Evolutionary conservation across 371 early-diverging fungal species (phyloP).

Genomic region (Haplosporangium sp.): DNA sequence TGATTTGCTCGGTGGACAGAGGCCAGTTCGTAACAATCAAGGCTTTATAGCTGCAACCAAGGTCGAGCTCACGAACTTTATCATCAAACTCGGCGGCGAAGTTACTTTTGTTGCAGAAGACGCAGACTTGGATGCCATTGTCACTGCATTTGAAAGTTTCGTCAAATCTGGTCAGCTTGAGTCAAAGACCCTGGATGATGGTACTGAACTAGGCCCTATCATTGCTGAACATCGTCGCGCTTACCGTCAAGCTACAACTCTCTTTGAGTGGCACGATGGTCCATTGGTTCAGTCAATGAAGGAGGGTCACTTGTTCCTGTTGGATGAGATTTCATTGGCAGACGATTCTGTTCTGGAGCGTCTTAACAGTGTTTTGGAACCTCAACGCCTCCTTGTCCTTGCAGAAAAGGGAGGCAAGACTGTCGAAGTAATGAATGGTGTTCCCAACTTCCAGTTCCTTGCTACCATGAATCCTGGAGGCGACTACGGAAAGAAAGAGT

Average conservation of each 20-base stretch:
- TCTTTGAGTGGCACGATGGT: conserved; percentile 98
- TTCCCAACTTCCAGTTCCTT: conserved; percentile 89
- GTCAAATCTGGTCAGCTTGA: conserved; percentile 40
- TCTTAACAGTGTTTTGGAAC: conserved; percentile 98
- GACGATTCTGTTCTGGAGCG: conserved; percentile 99
- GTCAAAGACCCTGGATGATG: conserved; percentile 43
- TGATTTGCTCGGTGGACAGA: conserved; percentile 98
- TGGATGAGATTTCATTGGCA: conserved; percentile 99
- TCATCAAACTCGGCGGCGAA: conserved; percentile 26
- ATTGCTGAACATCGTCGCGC: conserved; percentile 42
- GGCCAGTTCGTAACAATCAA: conserved; percentile 87
- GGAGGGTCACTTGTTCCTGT: conserved; percentile 93
- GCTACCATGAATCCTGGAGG: conserved; percentile 99
- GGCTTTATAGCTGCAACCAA: conserved; percentile 60
- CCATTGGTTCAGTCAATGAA: conserved; percentile 95
- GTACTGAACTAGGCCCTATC: conserved; percentile 25
- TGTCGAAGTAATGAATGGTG: conserved; percentile 80
- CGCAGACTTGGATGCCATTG: conserved; percentile 47
- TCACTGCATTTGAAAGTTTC: conserved; percentile 46
- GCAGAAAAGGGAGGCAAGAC: conserved; percentile 92
- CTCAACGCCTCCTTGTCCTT: conserved; percentile 89
- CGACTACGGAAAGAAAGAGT: conserved; percentile 99
- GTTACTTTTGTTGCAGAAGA: conserved; percentile 41
- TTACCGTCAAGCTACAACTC: conserved; percentile 58
- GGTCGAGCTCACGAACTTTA: conserved; percentile 44